A percentile compares a stretch with the other conserved stretches of the same genome.
Conservation (phyloP, 2,329 filamentous ascomycete species). For the Diaporthe eres region DNA sequence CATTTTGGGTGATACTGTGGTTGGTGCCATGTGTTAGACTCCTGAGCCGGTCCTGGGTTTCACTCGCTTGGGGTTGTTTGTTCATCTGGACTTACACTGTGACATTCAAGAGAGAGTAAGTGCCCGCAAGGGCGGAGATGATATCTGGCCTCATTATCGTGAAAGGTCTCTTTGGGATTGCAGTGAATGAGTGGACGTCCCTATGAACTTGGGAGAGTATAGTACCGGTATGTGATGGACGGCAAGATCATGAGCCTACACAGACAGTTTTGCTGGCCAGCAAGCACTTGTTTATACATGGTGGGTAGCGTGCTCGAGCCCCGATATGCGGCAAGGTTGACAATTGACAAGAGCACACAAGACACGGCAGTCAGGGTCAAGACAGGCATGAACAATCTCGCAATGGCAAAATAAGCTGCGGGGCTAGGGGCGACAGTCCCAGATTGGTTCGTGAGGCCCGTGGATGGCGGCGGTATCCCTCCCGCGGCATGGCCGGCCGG, state of each 20-base stretch:
- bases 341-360: neutral
- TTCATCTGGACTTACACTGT: neutral
- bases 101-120: slow-evolving; percentile 29
- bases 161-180: neutral
- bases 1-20: slow-evolving; percentile 32
- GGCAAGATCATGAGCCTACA: too few relatives aligned
- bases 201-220: neutral
- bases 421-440: slow-evolving; percentile 15
- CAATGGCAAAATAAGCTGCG: slow-evolving; percentile 15
- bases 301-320: neutral
- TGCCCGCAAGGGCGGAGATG: slow-evolving; percentile 29
- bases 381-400: slow-evolving; percentile 23
- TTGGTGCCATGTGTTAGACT: neutral
- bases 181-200: neutral
- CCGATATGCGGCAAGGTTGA: neutral
- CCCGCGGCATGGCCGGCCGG: slow-evolving; percentile 13
- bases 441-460: slow-evolving; percentile 4
- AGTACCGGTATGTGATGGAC: too few relatives aligned
- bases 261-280: neutral
- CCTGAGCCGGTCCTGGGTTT: neutral
- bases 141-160: slow-evolving; percentile 2
- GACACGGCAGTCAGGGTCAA: neutral
- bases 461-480: slow-evolving; percentile 8
- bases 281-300: slow-evolving; percentile 10
- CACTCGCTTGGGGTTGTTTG: neutral